Base-by-base conservation (phyloP, 768 basidiomycete genomes). In the Rhodotorula diobovata region DNA sequence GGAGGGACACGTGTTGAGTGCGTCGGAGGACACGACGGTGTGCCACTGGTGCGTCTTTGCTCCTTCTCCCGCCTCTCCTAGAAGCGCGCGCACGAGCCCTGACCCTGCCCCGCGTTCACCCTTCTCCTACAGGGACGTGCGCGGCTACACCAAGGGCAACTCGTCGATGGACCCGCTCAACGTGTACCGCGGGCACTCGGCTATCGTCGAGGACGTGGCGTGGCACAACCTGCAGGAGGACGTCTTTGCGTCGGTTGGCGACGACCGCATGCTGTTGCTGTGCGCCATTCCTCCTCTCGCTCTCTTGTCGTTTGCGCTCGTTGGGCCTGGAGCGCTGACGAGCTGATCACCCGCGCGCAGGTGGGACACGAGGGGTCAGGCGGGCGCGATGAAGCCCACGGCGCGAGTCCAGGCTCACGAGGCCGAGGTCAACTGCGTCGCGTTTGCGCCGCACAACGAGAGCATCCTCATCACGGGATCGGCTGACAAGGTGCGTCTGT, bases 161-260 rank as follows among this genome's bases (percentile, higher is more conserved):
- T 84, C 84, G 18, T 85, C 87, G 10, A 84, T 98, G n/a, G 91
- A 96, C 72, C 93, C 96, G 25, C 83, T 90, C 4, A 86, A 83
- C 57, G 84, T 89, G 34, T 99, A 90, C 83, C 85, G 86, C 76
- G 95, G 93, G 0, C 96, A 99, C 79, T 88, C 88, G 0, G 89
- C 91, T 32, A 87, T 93, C 46, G 96, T 99, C 63, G 93, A 93
- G 92, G 96, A 99, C 79, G 94, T 99, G 11, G 93, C 96, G 76
- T 99, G 96, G 96, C 89, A 95, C 80, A 83, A 87, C 4, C 86
- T 84, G 9, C 84, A 89, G 77, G 91, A 92, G 70, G 87, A 88
- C 77, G 82, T 93, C 60, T 92, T 98, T 76, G 93, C 89, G 6
- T 97, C 94, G 75, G 96, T 95, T 43, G 93, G 94, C 30, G 96